Evolutionary conservation across 768 basidiomycete genomes (phyloP), one percentile per base, ranked within the genome.

Genomic region (Suillus clintonianus): DNA sequence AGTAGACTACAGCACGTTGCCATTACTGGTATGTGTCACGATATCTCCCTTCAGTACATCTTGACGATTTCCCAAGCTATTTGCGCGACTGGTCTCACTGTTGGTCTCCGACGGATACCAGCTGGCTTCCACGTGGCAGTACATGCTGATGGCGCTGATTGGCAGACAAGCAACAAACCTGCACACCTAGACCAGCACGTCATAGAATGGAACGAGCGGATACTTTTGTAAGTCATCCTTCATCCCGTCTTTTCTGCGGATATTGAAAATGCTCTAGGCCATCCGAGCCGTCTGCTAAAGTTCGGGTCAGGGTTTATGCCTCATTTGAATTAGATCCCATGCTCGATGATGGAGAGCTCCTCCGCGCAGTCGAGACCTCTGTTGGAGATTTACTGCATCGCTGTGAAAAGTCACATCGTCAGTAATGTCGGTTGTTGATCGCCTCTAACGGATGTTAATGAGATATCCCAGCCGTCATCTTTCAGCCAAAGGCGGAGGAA

Each of bases 91-190:
- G 30, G 60, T 51, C 15, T 68, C 13, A 2, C 17, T 11, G 17
- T 19, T 24, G 60, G 62, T 59, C 42, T 63, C 11, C 37, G 37
- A 39, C 50, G 61, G 5, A 48, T 65, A 13, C 68, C 67, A 7
- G 36, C 59, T 3, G 66, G n/a, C 8, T 62, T 69, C 17, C 65
- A 59, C 36, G 53, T 65, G 34, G 15, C 6, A 9, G 14, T 62
- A 27, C 19, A 15, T 4, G 6, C 48, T 19, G 43, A 32, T 1
- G n/a, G 22, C 3, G 5, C 34, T 22, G 30, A 45, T 34, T 34
- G 22, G 4, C 45, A 56, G 39, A 62, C 61, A 4, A 22, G 6
- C 6, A 62, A 14, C n/a, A 57, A 39, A 17, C 13, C 30, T 4
- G 5, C 57, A 14, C 11, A n/a, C 5, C 2, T 62, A 10, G 19